phyloP scores from a whole-genome alignment of 2,329 filamentous ascomycete genomes.

The Colletotrichum tamarilloi region DNA sequence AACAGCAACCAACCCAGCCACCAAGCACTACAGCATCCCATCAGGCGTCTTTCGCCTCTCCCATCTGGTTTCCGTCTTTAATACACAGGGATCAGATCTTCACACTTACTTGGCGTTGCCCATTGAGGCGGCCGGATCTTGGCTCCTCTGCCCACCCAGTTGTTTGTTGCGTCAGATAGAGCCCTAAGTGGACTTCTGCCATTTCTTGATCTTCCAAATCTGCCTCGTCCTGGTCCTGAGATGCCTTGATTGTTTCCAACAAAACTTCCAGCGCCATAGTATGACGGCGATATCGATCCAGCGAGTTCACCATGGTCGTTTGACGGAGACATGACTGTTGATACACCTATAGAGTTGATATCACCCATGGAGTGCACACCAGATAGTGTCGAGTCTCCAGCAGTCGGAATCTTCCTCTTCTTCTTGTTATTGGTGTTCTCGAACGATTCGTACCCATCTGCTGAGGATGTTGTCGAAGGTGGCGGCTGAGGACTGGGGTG shows the following conservation, averaged over 20 bases:
- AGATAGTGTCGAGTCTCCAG: slow-evolving; percentile 69
- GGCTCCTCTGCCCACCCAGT: slow-evolving; percentile 62
- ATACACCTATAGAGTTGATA: slow-evolving; percentile 40
- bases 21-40: not conserved
- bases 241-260: slow-evolving; percentile 65
- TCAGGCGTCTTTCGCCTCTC: not conserved
- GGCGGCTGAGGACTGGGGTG: slow-evolving; percentile 65
- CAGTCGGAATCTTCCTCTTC: slow-evolving; percentile 96
- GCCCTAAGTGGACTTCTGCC: slow-evolving; percentile 72
- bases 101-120: slow-evolving; percentile 58
- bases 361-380: slow-evolving; percentile 52
- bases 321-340: slow-evolving; percentile 46
- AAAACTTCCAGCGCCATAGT: slow-evolving; percentile 61
- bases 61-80: not conserved
- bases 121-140: slow-evolving; percentile 59
- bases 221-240: slow-evolving; percentile 85
- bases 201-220: slow-evolving; percentile 76
- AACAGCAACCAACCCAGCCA: not conserved
- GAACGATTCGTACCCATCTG: slow-evolving; percentile 95
- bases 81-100: not conserved
- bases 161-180: slow-evolving; percentile 67
- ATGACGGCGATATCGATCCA: slow-evolving; percentile 45
- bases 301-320: slow-evolving; percentile 47
- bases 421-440: slow-evolving; percentile 99
- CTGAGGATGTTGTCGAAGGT: slow-evolving; percentile 75